Conservation (phyloP, 108 stramenopile species). For the Cyclotella kingstonii region DNA sequence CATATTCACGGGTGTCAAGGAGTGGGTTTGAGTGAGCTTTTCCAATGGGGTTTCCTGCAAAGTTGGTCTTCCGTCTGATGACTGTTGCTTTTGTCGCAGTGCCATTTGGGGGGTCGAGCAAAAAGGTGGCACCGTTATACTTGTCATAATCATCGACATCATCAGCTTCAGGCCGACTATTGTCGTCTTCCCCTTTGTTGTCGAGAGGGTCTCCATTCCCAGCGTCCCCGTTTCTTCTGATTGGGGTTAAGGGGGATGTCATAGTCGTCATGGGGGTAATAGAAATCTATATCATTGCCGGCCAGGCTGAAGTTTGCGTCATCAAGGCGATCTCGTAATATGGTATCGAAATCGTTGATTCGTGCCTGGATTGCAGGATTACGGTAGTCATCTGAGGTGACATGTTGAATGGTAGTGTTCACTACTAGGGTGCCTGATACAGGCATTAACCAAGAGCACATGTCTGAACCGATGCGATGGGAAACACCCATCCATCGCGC, state of each 20-base stretch:
- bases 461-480: constrained; percentile 14
- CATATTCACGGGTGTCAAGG: constrained; percentile 39
- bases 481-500: constrained; percentile 10
- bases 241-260: background rate
- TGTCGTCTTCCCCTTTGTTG: background rate
- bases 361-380: background rate
- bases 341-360: constrained; percentile 2
- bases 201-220: background rate
- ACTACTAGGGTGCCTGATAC: constrained; percentile 11
- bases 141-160: constrained; percentile 12
- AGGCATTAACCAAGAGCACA: constrained; percentile 35
- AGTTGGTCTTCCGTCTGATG: background rate
- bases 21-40: constrained; percentile 34
- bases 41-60: constrained; percentile 14
- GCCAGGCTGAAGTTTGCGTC: constrained; percentile 1
- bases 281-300: background rate
- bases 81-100: constrained; percentile 1
- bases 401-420: constrained; percentile 25
- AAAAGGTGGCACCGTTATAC: background rate
- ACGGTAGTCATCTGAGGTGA: constrained; percentile 23
- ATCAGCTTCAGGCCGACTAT: constrained; percentile 1
- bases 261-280: background rate
- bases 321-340: background rate
- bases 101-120: background rate
- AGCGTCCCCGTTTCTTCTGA: background rate